Base-by-base conservation (phyloP, 176 grass and related monocot genomes). In the Oryza meyeriana region DNA sequence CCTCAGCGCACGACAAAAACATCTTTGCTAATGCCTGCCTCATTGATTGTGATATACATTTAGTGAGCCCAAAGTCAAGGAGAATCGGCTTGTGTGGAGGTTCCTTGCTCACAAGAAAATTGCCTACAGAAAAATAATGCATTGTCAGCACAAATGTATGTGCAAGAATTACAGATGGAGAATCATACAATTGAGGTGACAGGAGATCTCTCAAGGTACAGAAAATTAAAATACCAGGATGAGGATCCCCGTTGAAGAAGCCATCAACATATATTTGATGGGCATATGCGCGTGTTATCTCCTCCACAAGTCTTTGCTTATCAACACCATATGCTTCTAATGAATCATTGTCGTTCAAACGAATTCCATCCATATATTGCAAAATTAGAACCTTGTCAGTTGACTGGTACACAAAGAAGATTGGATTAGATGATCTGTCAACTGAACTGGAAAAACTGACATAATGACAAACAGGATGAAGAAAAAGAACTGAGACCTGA, bases 191-290 rank as follows among this genome's bases (percentile, higher is more conserved):
- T 0, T 42, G 41, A 79, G 18, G 62, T 77, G 20, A 58, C 18
- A 81, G 17, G 74, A 61, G 24, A 42, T 65, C 36, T 76, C 79
- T 59, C 20, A 81, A 87, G 77, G 55, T 12, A 35, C 35, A 59
- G 34, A 77, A 20, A 72, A 50, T 70, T 59, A 38, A n/a, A 71
- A 24, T 91, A 98, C 96, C 96, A 88, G 96, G 96, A 74, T 98
- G 96, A 79, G 96, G 96, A 75, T 98, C 96, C 12, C 96, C 96
- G 33, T 98, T 98, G 71, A 98, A 98, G 88, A 98, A 93, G 38
- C 96, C 96, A 77, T 98, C 96, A 69, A 95, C 81, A 20, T 95
- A 98, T 87, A 98, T 91, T 89, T 98, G 96, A 93, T 95, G 96
- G 79, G 93, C 96, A 74, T 98, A 98, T 71, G 96, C 90, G 64